Conservation (phyloP, 2,329 filamentous ascomycete genomes). For the Monilinia polystroma region DNA sequence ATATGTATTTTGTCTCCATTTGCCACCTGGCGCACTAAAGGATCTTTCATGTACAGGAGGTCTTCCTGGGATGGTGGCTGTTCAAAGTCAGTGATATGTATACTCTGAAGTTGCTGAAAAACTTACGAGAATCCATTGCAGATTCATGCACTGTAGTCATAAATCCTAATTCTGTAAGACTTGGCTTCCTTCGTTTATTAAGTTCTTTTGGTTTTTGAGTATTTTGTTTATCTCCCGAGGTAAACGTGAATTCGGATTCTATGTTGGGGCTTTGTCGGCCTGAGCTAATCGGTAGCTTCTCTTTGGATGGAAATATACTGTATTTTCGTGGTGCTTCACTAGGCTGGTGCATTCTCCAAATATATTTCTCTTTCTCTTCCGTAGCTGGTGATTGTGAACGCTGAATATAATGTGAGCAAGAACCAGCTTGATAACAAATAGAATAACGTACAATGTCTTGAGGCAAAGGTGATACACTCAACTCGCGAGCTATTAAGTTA, state of each 20-base stretch:
- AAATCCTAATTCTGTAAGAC: constrained; percentile 62
- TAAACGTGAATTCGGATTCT: constrained; percentile 44
- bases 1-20: constrained; percentile 48
- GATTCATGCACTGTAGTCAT: constrained; percentile 69
- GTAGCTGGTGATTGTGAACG: constrained; percentile 24
- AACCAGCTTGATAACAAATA: constrained; percentile 7
- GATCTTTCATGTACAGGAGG: constrained; percentile 65
- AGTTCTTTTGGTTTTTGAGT: constrained; percentile 58
- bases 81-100: constrained; percentile 22
- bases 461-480: constrained; percentile 41
- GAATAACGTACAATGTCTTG: constrained; percentile 39
- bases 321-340: constrained; percentile 53
- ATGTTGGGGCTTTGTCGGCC: constrained; percentile 50
- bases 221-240: constrained; percentile 36
- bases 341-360: constrained; percentile 60
- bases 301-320: constrained; percentile 58
- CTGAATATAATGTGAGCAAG: constrained; percentile 32
- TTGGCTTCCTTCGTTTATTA: constrained; percentile 60
- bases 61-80: constrained; percentile 66
- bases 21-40: constrained; percentile 56
- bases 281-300: constrained; percentile 40
- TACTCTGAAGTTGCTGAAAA: background rate
- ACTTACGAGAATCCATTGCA: constrained; percentile 69
- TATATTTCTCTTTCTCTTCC: constrained; percentile 49
- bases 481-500: constrained; percentile 36